Percentiles rank a stretch among this genome's conserved stretches.
phyloP scores from a whole-genome alignment of 2,329 filamentous ascomycete genomes.

The Talaromyces marneffei region DNA sequence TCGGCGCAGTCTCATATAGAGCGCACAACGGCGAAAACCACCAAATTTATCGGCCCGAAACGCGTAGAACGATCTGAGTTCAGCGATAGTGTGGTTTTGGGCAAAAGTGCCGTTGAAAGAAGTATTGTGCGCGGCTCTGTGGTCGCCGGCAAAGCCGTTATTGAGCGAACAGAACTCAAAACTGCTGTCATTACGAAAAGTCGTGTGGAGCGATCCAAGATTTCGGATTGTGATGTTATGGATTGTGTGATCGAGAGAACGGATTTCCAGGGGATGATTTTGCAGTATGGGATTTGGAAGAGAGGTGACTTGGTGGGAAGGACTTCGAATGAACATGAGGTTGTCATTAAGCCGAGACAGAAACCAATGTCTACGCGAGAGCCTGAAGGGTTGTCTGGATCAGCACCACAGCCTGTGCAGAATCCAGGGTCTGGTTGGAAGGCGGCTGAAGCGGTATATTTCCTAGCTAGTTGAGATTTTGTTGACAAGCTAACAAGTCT shows the following conservation, averaged over 20 bases:
- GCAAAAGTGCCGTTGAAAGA: slow-evolving; percentile 12
- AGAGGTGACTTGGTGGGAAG: slow-evolving; percentile 17
- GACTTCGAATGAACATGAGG: slow-evolving; percentile 13
- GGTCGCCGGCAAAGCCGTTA: slow-evolving; percentile 8
- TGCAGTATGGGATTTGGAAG: slow-evolving; percentile 20
- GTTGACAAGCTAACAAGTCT: background rate
- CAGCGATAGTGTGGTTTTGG: slow-evolving; percentile 10
- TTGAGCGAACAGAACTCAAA: slow-evolving; percentile 11
- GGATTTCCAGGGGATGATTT: slow-evolving; percentile 17
- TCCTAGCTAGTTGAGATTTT: background rate
- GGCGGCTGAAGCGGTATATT: slow-evolving; percentile 12
- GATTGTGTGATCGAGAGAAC: slow-evolving; percentile 16
- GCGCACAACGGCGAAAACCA: slow-evolving; percentile 5
- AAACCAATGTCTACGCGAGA: background rate
- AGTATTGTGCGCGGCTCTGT: slow-evolving; percentile 4
- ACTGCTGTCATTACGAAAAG: slow-evolving; percentile 13
- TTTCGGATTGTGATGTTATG: slow-evolving; percentile 18
- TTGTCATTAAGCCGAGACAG: slow-evolving; percentile 9
- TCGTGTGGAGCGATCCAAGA: slow-evolving; percentile 9
- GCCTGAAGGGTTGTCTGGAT: background rate
- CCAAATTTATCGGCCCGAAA: slow-evolving; percentile 9
- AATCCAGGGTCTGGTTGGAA: slow-evolving; percentile 9
- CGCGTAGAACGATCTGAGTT: slow-evolving; percentile 12
- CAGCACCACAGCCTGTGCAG: slow-evolving; percentile 17
- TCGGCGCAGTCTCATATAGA: background rate